These are phyloP conservation scores for Cladophialophora carrionii DNA, from an alignment of 2,329 filamentous ascomycete species.

Conservation along the genomic window DNA sequence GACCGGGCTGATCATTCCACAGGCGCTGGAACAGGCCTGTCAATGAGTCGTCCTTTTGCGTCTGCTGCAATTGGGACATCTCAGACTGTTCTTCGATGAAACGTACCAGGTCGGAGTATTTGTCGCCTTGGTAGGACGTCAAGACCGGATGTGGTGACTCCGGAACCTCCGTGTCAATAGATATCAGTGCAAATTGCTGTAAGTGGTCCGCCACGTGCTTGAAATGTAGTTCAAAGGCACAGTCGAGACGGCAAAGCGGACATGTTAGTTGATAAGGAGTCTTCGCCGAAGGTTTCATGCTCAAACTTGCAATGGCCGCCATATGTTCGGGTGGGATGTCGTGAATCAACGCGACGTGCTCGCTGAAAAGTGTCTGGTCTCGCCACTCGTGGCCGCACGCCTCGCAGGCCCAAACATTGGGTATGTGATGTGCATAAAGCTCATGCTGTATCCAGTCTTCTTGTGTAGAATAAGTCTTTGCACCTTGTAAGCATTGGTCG, in stretches of 20 bases:
- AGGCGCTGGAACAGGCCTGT: not conserved
- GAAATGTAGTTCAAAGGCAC: not conserved
- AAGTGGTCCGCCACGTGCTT: slow-evolving; percentile 7
- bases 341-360: not conserved
- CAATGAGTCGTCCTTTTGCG: not conserved
- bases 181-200: slow-evolving; percentile 2
- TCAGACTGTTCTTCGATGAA: not conserved
- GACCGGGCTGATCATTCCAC: not conserved
- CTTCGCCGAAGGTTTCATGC: not conserved
- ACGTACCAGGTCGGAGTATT: not conserved
- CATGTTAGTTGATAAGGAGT: not conserved
- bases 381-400: not conserved
- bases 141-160: not conserved
- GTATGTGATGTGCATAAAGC: not conserved
- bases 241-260: not conserved
- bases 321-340: not conserved
- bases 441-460: not conserved
- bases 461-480: slow-evolving; percentile 7
- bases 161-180: not conserved
- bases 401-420: not conserved
- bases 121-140: not conserved
- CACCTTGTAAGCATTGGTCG: not conserved
- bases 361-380: not conserved
- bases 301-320: not conserved
- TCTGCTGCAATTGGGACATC: not conserved